Conservation (phyloP, 306 rosid genomes). For the Leucaena leucocephala region DNA sequence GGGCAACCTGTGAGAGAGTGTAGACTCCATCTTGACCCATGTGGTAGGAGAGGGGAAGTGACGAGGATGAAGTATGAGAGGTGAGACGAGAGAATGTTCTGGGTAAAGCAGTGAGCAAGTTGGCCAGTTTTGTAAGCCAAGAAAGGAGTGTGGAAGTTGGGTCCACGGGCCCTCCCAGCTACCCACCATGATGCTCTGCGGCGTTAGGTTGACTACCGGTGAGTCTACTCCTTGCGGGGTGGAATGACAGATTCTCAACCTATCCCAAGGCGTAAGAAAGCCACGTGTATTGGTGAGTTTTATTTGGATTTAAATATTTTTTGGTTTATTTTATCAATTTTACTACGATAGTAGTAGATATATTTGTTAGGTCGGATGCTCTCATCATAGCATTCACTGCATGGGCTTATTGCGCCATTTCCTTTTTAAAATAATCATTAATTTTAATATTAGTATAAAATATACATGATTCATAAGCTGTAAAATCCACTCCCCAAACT, state of each 20-base stretch:
- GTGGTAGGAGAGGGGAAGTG: neutral
- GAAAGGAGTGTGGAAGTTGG: constrained; percentile 1
- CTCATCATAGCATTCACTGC: too few relatives aligned
- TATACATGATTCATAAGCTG: too few relatives aligned
- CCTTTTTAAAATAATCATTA: too few relatives aligned
- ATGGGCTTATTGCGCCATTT: too few relatives aligned
- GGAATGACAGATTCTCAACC: neutral
- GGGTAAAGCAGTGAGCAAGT: neutral
- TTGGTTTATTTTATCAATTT: too few relatives aligned
- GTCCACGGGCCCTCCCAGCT: neutral
- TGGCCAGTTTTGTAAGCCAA: constrained; percentile 22
- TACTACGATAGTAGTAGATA: too few relatives aligned
- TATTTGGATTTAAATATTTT: neutral
- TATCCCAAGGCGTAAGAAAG: neutral
- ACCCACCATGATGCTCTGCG: constrained; percentile 1
- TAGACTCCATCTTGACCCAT: constrained; percentile 49
- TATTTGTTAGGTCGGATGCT: too few relatives aligned
- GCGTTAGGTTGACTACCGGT: neutral
- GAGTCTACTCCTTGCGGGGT: neutral
- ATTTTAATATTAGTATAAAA: too few relatives aligned
- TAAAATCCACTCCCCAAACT: too few relatives aligned
- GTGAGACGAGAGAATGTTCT: neutral
- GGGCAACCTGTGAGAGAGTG: constrained; percentile 62
- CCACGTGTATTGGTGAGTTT: neutral
- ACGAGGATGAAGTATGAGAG: neutral